These are phyloP conservation scores for Mycena kentingensis DNA, from an alignment of 768 basidiomycete species.

Conservation along the genomic window DNA sequence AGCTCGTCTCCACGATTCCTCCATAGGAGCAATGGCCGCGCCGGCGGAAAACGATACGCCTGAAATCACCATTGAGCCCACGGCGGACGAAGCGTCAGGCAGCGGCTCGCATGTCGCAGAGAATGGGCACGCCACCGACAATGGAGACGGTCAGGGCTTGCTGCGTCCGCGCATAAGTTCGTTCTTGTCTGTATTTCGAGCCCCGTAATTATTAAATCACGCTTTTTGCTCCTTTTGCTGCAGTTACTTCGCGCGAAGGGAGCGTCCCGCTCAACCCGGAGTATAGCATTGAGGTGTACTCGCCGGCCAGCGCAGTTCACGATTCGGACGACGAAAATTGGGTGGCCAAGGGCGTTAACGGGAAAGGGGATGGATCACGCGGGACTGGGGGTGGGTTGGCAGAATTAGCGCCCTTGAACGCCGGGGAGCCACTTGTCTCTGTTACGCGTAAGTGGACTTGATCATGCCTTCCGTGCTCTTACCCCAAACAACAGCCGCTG, in stretches of 20 bases:
- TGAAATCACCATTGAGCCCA: slow-evolving; percentile 22
- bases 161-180: slow-evolving; percentile 1
- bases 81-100: slow-evolving; percentile 9
- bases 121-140: neutral
- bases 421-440: too few species aligned
- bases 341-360: too few species aligned
- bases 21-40: slow-evolving; percentile 11
- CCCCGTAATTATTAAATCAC: neutral
- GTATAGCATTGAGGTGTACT: too few species aligned
- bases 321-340: too few species aligned
- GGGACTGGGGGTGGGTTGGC: too few species aligned
- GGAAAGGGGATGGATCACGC: too few species aligned
- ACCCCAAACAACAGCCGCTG: too few species aligned
- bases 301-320: too few species aligned
- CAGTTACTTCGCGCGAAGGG: slow-evolving; percentile 12
- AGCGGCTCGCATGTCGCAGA: neutral
- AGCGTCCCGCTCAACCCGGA: slow-evolving; percentile 22
- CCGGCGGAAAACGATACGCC: slow-evolving; percentile 18
- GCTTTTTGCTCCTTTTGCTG: neutral
- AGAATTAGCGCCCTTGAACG: too few species aligned
- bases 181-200: neutral
- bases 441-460: too few species aligned
- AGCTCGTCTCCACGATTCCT: slow-evolving; percentile 14
- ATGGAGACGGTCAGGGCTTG: slow-evolving; percentile 7
- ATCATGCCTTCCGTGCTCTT: too few species aligned